Conservation (phyloP, 768 basidiomycete species). For the Boletus subcaerulescens region DNA sequence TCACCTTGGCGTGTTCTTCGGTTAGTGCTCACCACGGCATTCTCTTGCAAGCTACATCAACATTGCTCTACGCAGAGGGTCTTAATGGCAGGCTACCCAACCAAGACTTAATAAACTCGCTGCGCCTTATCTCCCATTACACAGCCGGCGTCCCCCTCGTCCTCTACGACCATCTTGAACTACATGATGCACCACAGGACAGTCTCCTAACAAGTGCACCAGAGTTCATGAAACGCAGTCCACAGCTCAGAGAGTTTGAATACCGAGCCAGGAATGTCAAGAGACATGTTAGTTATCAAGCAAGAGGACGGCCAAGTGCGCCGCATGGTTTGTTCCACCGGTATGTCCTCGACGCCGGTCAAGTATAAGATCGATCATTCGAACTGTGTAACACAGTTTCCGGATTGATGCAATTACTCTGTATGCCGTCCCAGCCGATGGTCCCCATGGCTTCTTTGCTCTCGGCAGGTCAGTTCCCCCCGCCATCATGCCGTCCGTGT, state of each 20-base stretch:
- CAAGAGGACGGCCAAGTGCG: slow-evolving; percentile 78
- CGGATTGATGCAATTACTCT: slow-evolving; percentile 93
- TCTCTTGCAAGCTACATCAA: slow-evolving; percentile 2
- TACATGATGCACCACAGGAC: slow-evolving; percentile 37
- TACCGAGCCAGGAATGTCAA: slow-evolving; percentile 64
- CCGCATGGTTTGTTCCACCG: slow-evolving; percentile 88
- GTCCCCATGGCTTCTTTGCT: slow-evolving; percentile 94
- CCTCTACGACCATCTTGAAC: slow-evolving; percentile 75
- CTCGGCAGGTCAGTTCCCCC: slow-evolving; percentile 68
- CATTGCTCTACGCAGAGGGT: slow-evolving; percentile 60
- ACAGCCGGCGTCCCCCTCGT: slow-evolving; percentile 75
- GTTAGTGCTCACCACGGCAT: slow-evolving; percentile 41
- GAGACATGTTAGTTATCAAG: slow-evolving; percentile 71
- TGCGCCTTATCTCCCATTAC: slow-evolving; percentile 65
- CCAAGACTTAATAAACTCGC: slow-evolving; percentile 89
- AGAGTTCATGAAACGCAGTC: slow-evolving; percentile 37
- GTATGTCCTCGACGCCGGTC: slow-evolving; percentile 40
- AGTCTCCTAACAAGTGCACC: slow-evolving; percentile 46
- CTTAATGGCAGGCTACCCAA: slow-evolving; percentile 94
- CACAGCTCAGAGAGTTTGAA: slow-evolving; percentile 48
- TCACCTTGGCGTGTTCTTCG: slow-evolving; percentile 92
- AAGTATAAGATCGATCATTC: background rate
- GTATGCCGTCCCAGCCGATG: slow-evolving; percentile 80
- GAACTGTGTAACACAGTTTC: slow-evolving; percentile 49
- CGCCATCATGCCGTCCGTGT: background rate